Evolutionary conservation across 73 alveolate species (phyloP).

Genomic region (Symbiodinium pilosum): DNA sequence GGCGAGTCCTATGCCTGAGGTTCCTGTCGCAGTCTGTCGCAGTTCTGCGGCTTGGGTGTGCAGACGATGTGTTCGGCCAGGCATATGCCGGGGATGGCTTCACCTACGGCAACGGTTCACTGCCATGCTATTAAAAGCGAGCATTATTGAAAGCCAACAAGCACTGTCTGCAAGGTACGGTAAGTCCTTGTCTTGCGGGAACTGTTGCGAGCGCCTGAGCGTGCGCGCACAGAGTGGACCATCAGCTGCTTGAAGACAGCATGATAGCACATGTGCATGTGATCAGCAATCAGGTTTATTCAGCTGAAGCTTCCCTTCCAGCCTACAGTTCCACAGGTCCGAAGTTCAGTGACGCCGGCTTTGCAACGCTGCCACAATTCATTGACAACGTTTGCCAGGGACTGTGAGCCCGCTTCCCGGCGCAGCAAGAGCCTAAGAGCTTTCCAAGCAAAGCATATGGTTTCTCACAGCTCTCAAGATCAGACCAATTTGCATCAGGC

Average conservation of each 20-base stretch:
- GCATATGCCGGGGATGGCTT: background rate
- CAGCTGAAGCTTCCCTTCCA: background rate
- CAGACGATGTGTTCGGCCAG: too few species aligned
- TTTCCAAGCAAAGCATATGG: too few species aligned
- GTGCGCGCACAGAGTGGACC: background rate
- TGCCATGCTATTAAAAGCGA: too few species aligned
- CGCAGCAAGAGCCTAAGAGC: too few species aligned
- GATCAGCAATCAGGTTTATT: background rate
- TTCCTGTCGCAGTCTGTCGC: background rate
- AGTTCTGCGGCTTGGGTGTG: background rate
- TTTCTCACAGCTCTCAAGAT: too few species aligned
- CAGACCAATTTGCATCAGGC: too few species aligned
- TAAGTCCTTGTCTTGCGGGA: background rate
- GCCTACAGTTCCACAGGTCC: background rate
- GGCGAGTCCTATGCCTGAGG: conserved; percentile 2
- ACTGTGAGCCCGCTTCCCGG: background rate
- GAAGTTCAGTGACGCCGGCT: background rate
- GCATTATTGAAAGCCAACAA: too few species aligned
- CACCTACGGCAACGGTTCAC: background rate
- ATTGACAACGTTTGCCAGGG: background rate
- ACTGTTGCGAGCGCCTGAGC: background rate
- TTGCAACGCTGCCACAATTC: background rate
- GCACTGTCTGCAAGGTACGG: background rate
- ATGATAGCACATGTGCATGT: background rate
- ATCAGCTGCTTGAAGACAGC: too few species aligned